Conservation (phyloP, 768 basidiomycete species). For the Pulveroboletus sp. region DNA sequence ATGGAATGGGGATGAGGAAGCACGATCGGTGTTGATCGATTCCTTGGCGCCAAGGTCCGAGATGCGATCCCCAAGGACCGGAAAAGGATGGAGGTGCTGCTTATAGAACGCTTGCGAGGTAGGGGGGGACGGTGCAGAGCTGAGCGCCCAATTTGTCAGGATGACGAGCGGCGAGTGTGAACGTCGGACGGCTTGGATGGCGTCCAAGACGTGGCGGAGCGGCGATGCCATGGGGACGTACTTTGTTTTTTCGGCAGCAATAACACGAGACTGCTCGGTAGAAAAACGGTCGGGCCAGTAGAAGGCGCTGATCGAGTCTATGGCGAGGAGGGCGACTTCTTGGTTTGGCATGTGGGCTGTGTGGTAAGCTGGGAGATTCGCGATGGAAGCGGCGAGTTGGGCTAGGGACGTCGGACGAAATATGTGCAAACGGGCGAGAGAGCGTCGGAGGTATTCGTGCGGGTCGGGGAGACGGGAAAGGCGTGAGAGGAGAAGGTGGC, state of each 20-base stretch:
- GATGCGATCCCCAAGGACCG: constrained; percentile 22
- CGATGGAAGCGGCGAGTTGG: constrained; percentile 67
- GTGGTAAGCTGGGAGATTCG: constrained; percentile 54
- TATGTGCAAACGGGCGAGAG: constrained; percentile 57
- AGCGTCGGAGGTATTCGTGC: constrained; percentile 32
- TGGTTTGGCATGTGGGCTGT: constrained; percentile 41
- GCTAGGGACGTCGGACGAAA: constrained; percentile 64
- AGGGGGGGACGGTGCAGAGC: constrained; percentile 18
- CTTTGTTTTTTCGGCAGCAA: constrained; percentile 7
- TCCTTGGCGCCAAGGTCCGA: constrained; percentile 14
- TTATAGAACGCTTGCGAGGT: constrained; percentile 39
- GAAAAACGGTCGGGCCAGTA: constrained; percentile 75
- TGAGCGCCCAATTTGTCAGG: constrained; percentile 63
- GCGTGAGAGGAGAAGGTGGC: constrained; percentile 47
- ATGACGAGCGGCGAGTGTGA: constrained; percentile 49
- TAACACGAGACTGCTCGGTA: constrained; percentile 47
- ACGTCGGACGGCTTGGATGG: constrained; percentile 45
- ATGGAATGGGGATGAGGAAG: constrained; percentile 25
- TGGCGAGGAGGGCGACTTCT: constrained; percentile 61
- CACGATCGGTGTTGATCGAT: constrained; percentile 6
- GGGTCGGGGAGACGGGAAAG: constrained; percentile 18
- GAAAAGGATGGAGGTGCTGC: constrained; percentile 52
- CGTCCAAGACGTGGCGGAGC: constrained; percentile 44
- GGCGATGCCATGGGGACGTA: constrained; percentile 24
- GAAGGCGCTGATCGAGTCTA: constrained; percentile 75